These are phyloP conservation scores for Magnusiomyces ingens DNA, from an alignment of 1,139 yeast genomes.

Conservation along the genomic window DNA sequence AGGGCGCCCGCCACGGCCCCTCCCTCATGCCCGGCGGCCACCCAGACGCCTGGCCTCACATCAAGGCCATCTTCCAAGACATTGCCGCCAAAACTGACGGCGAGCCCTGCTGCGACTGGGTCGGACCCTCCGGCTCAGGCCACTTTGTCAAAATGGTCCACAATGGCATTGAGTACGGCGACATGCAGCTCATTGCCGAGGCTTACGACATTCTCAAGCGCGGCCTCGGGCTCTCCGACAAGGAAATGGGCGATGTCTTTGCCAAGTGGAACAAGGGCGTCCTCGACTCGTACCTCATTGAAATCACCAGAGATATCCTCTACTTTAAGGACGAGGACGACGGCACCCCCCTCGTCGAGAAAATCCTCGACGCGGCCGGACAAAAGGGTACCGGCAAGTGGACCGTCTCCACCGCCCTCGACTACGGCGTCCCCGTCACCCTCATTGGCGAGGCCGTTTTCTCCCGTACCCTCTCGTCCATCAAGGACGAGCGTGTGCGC, in stretches of 20 bases:
- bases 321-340: constrained; percentile 70
- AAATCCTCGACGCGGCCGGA: constrained; percentile 94
- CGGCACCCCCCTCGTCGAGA: constrained; percentile 89
- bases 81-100: constrained; percentile 95
- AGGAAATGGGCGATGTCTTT: constrained; percentile 92
- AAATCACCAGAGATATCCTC: constrained; percentile 92
- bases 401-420: constrained; percentile 98
- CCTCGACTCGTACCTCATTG: constrained; percentile 92
- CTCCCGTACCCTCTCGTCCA: constrained; percentile 90
- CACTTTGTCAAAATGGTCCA: constrained; percentile 99
- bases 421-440: constrained; percentile 97
- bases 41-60: constrained; percentile 97
- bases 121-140: constrained; percentile 98
- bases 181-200: constrained; percentile 98
- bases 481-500: constrained; percentile 81
- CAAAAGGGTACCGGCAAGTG: constrained; percentile 99
- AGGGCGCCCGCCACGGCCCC: constrained; percentile 99
- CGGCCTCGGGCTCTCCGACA: constrained; percentile 81
- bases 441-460: constrained; percentile 98
- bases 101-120: constrained; percentile 99
- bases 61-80: constrained; percentile 92
- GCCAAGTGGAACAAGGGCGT: constrained; percentile 96
- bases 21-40: constrained; percentile 99
- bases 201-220: constrained; percentile 96
- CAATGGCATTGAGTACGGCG: constrained; percentile 99